phyloP scores from a whole-genome alignment of 2,329 filamentous ascomycete genomes.

The Purpureocillium lavendulum region DNA sequence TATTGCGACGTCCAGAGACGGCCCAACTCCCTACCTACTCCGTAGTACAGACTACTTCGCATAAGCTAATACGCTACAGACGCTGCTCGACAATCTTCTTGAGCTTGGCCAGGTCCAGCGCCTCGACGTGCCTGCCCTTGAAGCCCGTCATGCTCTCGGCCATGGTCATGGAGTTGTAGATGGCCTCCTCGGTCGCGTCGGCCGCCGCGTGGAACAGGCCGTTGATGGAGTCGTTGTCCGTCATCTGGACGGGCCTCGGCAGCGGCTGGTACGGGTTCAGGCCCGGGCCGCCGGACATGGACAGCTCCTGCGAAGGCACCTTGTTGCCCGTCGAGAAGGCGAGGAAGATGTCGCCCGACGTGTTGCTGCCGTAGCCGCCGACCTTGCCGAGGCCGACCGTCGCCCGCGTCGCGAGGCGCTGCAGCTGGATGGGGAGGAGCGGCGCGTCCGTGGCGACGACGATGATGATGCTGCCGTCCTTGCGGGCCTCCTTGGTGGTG shows the following conservation, averaged over 20 bases:
- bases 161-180: slow-evolving; percentile 56
- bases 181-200: slow-evolving; percentile 57
- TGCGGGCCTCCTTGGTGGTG: slow-evolving; percentile 16
- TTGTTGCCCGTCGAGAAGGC: slow-evolving; percentile 56
- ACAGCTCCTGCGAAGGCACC: slow-evolving; percentile 26
- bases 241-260: slow-evolving; percentile 17
- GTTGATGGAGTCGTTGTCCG: slow-evolving; percentile 53
- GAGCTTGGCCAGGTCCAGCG: slow-evolving; percentile 36
- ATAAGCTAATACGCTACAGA: no score
- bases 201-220: slow-evolving; percentile 52
- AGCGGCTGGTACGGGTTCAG: slow-evolving; percentile 32
- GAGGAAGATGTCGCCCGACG: slow-evolving; percentile 58
- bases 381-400: slow-evolving; percentile 53
- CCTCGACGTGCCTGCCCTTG: slow-evolving; percentile 39
- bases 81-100: slow-evolving; percentile 36
- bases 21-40: no score
- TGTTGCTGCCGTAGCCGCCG: slow-evolving; percentile 53
- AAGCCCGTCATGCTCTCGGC: slow-evolving; percentile 51
- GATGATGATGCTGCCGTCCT: slow-evolving; percentile 27
- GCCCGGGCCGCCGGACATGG: slow-evolving; percentile 15
- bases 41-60: no score
- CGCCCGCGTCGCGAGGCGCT: slow-evolving; percentile 48
- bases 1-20: no score
- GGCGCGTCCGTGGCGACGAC: slow-evolving; percentile 23
- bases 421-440: slow-evolving; percentile 21